Percentiles rank a stretch among this genome's conserved stretches.
These are phyloP conservation scores for Panicum hallii DNA, from an alignment of 202 grass and related monocot species.

Conservation along the genomic window DNA sequence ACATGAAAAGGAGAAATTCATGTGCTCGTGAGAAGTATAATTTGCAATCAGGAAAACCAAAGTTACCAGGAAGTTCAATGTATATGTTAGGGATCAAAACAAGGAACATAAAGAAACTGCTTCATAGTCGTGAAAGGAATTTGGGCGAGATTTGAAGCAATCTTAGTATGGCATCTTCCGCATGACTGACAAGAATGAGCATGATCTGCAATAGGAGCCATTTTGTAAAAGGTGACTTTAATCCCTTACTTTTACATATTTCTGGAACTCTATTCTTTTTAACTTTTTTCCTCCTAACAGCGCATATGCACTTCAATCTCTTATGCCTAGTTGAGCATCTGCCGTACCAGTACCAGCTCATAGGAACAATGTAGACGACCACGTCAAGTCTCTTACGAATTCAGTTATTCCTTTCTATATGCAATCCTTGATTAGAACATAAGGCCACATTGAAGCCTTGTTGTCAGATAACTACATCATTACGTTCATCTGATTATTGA, in stretches of 20 bases:
- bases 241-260: slow-evolving; percentile 28
- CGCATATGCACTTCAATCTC: slow-evolving; percentile 8
- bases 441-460: background rate
- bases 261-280: background rate
- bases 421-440: background rate
- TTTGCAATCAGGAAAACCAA: slow-evolving; percentile 48
- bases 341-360: background rate
- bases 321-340: slow-evolving; percentile 18
- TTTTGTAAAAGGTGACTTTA: slow-evolving; percentile 33
- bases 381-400: slow-evolving; percentile 6
- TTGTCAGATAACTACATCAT: background rate
- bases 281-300: slow-evolving; percentile 1
- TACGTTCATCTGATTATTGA: background rate
- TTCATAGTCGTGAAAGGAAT: slow-evolving; percentile 49
- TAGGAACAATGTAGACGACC: background rate
- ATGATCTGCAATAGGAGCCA: slow-evolving; percentile 18
- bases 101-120: slow-evolving; percentile 74
- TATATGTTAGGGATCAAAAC: slow-evolving; percentile 83
- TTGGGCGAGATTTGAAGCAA: slow-evolving; percentile 12
- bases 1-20: slow-evolving; percentile 77
- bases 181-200: slow-evolving; percentile 3
- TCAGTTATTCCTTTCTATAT: background rate
- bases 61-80: slow-evolving; percentile 56
- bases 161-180: slow-evolving; percentile 15
- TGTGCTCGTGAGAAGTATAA: slow-evolving; percentile 25